Conservation (phyloP, 73 alveolate species). For the Uronychia setigera region DNA sequence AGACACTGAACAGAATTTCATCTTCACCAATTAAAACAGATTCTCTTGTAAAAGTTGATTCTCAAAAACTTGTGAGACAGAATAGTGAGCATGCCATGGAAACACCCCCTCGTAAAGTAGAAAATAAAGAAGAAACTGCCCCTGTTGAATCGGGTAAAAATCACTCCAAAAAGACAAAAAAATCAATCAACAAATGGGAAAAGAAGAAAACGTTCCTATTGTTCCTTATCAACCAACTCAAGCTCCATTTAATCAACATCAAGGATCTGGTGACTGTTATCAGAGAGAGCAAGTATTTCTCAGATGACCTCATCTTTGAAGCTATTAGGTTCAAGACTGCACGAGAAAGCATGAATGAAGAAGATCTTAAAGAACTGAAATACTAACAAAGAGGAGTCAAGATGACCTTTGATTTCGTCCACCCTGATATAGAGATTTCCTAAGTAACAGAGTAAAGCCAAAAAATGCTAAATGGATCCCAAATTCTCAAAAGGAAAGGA, state of each 20-base stretch:
- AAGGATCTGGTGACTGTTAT: slow-evolving; percentile 46
- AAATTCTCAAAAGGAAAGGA: neutral
- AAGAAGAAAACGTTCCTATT: neutral
- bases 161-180: too few species aligned
- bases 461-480: neutral
- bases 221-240: slow-evolving; percentile 19
- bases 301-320: slow-evolving; percentile 37
- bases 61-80: too few species aligned
- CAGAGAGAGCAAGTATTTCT: slow-evolving; percentile 27
- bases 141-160: too few species aligned
- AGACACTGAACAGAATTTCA: too few species aligned
- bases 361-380: slow-evolving; percentile 4
- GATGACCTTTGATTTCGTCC: slow-evolving; percentile 26
- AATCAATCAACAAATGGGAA: too few species aligned
- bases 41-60: too few species aligned
- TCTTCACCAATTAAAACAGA: too few species aligned
- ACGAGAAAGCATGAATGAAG: slow-evolving; percentile 14
- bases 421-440: slow-evolving; percentile 12
- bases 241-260: slow-evolving; percentile 31
- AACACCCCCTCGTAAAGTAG: too few species aligned
- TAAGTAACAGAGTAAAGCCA: neutral
- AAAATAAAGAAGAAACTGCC: too few species aligned
- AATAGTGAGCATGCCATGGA: too few species aligned
- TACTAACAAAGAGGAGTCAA: slow-evolving; percentile 40
- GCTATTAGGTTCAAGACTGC: slow-evolving; percentile 44